Conservation (phyloP, 108 stramenopile genomes). For the Nitzschia palea region DNA sequence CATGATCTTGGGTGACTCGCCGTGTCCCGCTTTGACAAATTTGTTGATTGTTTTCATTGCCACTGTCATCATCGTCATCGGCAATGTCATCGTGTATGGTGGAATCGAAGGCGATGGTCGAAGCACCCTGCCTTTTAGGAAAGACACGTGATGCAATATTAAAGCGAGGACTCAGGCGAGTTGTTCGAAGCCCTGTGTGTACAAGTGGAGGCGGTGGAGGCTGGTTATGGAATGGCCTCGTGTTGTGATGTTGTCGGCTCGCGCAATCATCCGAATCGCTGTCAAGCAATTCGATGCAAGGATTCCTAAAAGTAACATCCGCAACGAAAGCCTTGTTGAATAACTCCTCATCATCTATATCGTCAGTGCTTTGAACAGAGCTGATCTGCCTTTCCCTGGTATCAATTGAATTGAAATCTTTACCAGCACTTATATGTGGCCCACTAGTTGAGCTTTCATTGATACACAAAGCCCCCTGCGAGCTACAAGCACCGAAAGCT, state of each 20-base stretch:
- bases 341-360: too few relatives aligned
- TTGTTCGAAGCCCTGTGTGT: neutral
- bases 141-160: slow-evolving; percentile 19
- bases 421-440: too few relatives aligned
- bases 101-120: neutral
- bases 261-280: neutral
- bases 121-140: neutral
- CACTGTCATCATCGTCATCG: neutral
- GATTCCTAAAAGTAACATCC: too few relatives aligned
- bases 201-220: neutral
- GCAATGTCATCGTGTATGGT: slow-evolving; percentile 11
- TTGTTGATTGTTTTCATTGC: neutral
- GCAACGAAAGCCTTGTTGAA: too few relatives aligned
- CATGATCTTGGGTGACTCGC: slow-evolving; percentile 20
- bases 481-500: neutral
- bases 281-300: neutral
- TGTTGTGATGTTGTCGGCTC: neutral
- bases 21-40: neutral
- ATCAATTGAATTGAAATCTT: too few relatives aligned
- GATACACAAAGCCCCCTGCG: too few relatives aligned
- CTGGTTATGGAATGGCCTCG: neutral
- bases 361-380: too few relatives aligned
- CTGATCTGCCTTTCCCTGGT: too few relatives aligned
- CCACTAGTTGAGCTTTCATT: too few relatives aligned
- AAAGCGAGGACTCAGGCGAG: neutral